Evolutionary conservation across 176 grass and related monocot species (phyloP), one percentile per base, ranked within the genome.

Genomic region (Oropetium thomaeum): DNA sequence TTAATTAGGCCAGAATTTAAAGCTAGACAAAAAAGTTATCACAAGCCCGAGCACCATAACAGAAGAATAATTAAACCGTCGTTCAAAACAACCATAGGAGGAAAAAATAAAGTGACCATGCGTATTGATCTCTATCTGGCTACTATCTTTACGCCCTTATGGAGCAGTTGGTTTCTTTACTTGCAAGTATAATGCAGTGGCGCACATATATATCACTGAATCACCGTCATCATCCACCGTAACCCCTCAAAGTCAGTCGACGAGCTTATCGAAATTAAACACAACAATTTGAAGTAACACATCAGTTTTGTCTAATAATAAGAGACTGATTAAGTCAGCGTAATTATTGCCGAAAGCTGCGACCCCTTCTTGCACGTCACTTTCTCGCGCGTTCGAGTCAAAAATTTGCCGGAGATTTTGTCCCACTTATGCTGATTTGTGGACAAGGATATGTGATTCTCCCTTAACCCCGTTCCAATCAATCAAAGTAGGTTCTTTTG

Each of bases 341-440:
- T 11, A 28, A 76, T 63, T 34, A 76, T 75, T 76, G 30, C 35
- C 3, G 62, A 37, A n/a, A n/a, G n/a, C n/a, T n/a, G n/a, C n/a
- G 58, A 37, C 35, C 2, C 4, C 17, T 13, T 20, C 28, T 9
- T 37, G 33, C 61, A 10, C 22, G 39, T 62, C 40, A 5, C 47
- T 47, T 76, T 62, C 25, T 27, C 20, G 19, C 30, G 12, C 42
- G 15, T 3, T 10, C 17, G 25, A 48, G 58, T 45, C 58, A 76
- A 76, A 48, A 40, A 76, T 63, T 49, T 75, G 33, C 37, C 5
- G 40, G 57, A 75, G 54, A 61, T 74, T 12, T 48, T 63, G 58
- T 49, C 31, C 73, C 58, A 34, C 10, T 76, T 28, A 63, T 41
- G 19, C 61, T 25, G 73, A 76, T 63, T 48, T n/a, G n/a, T 32